These are phyloP conservation scores for Amoeboaphelidium occidentale DNA, from an alignment of 371 early-diverging fungal genomes.

Conservation along the genomic window DNA sequence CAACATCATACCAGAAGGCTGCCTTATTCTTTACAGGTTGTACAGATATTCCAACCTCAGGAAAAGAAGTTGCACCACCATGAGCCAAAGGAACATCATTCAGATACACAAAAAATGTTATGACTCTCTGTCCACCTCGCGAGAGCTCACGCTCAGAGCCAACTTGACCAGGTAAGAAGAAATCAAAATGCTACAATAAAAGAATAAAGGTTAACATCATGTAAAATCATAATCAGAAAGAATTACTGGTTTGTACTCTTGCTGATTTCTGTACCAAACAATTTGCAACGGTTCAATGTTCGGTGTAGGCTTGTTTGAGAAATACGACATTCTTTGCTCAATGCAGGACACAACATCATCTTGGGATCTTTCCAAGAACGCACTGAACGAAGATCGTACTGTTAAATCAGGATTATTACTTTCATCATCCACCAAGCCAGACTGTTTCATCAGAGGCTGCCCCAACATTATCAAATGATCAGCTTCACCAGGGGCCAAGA, in stretches of 20 bases:
- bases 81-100: not conserved
- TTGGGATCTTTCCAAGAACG: not conserved
- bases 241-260: not conserved
- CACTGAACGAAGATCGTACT: not conserved
- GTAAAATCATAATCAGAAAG: too few species aligned
- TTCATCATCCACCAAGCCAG: not conserved
- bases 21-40: not conserved
- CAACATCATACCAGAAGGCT: not conserved
- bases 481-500: not conserved
- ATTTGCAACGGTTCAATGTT: not conserved
- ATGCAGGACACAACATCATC: not conserved
- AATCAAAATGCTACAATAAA: not conserved
- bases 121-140: not conserved
- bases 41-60: not conserved
- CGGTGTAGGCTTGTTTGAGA: not conserved
- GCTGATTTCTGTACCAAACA: not conserved
- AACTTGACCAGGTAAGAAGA: not conserved
- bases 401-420: not conserved
- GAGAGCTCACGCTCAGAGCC: not conserved
- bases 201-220: too few species aligned
- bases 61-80: not conserved
- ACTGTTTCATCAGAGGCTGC: not conserved
- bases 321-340: not conserved
- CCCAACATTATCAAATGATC: not conserved
- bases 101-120: not conserved